Conservation (phyloP, 139 green algal genomes). For the Eudorina sp. region DNA sequence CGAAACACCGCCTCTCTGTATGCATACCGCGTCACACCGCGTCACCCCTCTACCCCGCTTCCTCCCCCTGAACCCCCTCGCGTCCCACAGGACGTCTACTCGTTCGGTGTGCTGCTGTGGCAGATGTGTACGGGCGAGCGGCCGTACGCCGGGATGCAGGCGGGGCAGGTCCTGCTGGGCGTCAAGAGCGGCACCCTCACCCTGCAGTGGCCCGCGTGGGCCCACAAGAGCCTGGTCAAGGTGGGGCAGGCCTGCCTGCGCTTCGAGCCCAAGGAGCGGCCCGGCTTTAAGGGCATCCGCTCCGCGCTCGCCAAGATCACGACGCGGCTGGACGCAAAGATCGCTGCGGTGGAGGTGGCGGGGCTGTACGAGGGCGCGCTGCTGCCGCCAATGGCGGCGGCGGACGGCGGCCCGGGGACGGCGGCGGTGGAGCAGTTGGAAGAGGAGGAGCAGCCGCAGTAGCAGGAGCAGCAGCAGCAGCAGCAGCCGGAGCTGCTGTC, state of each 20-base stretch:
- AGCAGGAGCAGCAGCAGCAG: neutral
- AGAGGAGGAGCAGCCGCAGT: neutral
- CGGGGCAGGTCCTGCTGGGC: conserved; percentile 53
- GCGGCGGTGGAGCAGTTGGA: neutral
- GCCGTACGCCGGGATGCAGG: conserved; percentile 51
- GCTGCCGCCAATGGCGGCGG: neutral
- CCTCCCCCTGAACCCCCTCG: neutral
- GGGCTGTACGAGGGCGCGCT: neutral
- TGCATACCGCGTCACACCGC: too few species aligned
- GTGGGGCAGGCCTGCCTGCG: conserved; percentile 42
- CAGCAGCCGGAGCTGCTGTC: too few species aligned
- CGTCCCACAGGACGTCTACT: conserved; percentile 43
- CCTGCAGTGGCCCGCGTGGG: conserved; percentile 47
- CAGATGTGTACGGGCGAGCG: conserved; percentile 53
- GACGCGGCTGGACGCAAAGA: conserved; percentile 27
- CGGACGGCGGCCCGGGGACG: neutral
- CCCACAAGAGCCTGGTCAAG: conserved; percentile 41
- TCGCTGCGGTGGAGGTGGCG: conserved; percentile 25
- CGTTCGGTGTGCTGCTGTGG: conserved; percentile 56
- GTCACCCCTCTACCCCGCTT: too few species aligned
- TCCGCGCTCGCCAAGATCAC: conserved; percentile 32
- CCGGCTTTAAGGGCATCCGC: conserved; percentile 40
- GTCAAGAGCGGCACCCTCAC: conserved; percentile 49
- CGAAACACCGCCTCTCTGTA: too few species aligned
- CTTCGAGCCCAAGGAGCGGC: conserved; percentile 46